Conservation (phyloP, 306 rosid species). For the Urtica urens region DNA sequence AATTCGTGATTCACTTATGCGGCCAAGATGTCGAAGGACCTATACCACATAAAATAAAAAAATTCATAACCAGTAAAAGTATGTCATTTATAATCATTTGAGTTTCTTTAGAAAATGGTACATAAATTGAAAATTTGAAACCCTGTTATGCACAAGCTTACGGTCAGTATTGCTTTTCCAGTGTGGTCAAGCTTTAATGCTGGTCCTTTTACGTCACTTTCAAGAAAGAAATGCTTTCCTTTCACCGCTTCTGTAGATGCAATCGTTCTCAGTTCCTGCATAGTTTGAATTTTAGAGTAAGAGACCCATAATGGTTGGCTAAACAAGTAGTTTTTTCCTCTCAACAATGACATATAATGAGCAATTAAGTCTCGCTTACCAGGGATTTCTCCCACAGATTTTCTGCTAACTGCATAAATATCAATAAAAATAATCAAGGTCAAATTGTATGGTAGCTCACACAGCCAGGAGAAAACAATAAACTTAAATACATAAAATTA, state of each 20-base stretch:
- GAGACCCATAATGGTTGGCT: no score
- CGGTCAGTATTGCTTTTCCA: constrained; percentile 83
- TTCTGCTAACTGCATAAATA: constrained; percentile 58
- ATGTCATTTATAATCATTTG: not conserved
- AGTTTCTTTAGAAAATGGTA: not conserved
- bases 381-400: constrained; percentile 70
- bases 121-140: not conserved
- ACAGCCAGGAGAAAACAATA: constrained; percentile 4
- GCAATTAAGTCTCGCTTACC: constrained; percentile 42
- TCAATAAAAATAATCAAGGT: constrained; percentile 23
- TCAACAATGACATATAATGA: not conserved
- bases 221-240: constrained; percentile 81
- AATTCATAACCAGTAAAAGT: not conserved
- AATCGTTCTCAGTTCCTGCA: constrained; percentile 82
- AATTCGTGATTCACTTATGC: constrained; percentile 65
- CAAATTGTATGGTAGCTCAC: not conserved
- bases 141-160: constrained; percentile 16
- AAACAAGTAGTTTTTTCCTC: no score
- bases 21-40: constrained; percentile 97
- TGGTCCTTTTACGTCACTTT: constrained; percentile 74
- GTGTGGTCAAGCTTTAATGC: constrained; percentile 77
- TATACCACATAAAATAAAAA: constrained; percentile 15
- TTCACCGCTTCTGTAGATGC: constrained; percentile 55
- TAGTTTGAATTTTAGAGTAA: not conserved
- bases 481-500: constrained; percentile 6